Evolutionary conservation across 371 early-diverging fungal species (phyloP), one percentile per base, ranked within the genome.

Genomic region (Gilbertella persicaria): DNA sequence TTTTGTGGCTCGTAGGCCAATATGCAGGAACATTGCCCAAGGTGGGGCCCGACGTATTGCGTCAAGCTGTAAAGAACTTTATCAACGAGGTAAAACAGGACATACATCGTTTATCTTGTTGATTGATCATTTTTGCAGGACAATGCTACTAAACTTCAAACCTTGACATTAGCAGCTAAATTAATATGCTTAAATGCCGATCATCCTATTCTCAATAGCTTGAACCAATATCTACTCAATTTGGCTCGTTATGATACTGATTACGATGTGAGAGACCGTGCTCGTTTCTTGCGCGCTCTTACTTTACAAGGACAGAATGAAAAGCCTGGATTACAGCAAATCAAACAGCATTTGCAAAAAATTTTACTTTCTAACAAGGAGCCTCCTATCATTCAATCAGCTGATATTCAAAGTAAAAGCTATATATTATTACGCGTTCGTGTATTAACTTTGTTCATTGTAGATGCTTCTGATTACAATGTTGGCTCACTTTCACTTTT

Each of bases 251-350:
- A 90, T 58, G 98, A 98, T 64, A 63, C 80, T 14, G 81, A 86
- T 58, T 95, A 89, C 55, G 93, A 94, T 63, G 88, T 97, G 1
- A 83, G 98, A 28, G 98, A 98, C 59, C 84, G 95, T 16, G 93
- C 92, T 9, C 70, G 98, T 33, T 84, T 92, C 56, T 69, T 96
- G 35, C 83, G 87, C 36, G 87, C 79, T 0, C 66, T 96, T 47
- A 82, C 91, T 13, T 71, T 84, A 50, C 77, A 81, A 10, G 60
- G 50, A 41, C 48, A 35, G 8, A 52, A 62, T 10, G 67, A 73
- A 29, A 70, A 71, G 24, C 67, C 71, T 17, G 75, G 71, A 13
- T 53, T 75, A 16, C 60, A 55, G 50, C 69, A 60, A 26, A 29
- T 84, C 29, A 68, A 75, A 29, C 55, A 73, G 14, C 71, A 84